Evolutionary conservation across 2,329 filamentous ascomycete genomes (phyloP).

Genomic region (Teratosphaeria pseudoeucalypti): DNA sequence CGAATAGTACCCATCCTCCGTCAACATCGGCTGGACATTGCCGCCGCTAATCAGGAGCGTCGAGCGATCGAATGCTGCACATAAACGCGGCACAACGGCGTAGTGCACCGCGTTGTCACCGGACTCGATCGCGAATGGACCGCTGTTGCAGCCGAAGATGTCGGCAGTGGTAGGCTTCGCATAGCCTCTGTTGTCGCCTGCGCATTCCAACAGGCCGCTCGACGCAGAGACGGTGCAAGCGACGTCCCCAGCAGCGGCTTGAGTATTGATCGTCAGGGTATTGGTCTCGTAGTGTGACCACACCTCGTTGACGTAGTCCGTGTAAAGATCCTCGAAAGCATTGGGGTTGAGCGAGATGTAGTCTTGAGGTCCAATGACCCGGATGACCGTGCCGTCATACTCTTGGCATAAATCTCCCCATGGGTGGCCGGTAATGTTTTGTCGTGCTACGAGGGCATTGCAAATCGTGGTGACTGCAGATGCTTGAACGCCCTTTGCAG

Average conservation of each 20-base stretch:
- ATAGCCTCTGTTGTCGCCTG: conserved; percentile 38
- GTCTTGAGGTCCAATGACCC: conserved; percentile 32
- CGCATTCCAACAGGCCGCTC: conserved; percentile 32
- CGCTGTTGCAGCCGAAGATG: conserved; percentile 58
- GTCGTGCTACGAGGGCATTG: conserved; percentile 44
- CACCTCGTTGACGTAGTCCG: conserved; percentile 41
- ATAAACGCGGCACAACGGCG: conserved; percentile 61
- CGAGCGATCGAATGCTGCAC: conserved; percentile 65
- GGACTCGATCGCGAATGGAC: conserved; percentile 44
- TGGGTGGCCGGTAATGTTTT: conserved; percentile 43
- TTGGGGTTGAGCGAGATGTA: conserved; percentile 32
- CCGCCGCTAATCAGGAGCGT: conserved; percentile 49
- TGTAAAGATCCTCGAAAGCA: conserved; percentile 42
- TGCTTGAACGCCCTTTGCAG: conserved; percentile 48
- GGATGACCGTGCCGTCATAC: conserved; percentile 24
- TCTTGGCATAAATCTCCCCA: conserved; percentile 53
- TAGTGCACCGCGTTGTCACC: conserved; percentile 31
- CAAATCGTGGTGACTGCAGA: conserved; percentile 49
- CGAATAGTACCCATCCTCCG: conserved; percentile 35
- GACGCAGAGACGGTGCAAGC: conserved; percentile 33
- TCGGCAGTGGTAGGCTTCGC: conserved; percentile 48
- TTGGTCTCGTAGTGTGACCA: conserved; percentile 39
- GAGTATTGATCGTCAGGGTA: conserved; percentile 53
- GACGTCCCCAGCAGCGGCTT: conserved; percentile 46
- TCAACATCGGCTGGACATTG: conserved; percentile 35